Percentiles rank a stretch among this genome's conserved stretches.
Conservation (phyloP, 116 monocot genomes). For the Cymodocea nodosa region DNA sequence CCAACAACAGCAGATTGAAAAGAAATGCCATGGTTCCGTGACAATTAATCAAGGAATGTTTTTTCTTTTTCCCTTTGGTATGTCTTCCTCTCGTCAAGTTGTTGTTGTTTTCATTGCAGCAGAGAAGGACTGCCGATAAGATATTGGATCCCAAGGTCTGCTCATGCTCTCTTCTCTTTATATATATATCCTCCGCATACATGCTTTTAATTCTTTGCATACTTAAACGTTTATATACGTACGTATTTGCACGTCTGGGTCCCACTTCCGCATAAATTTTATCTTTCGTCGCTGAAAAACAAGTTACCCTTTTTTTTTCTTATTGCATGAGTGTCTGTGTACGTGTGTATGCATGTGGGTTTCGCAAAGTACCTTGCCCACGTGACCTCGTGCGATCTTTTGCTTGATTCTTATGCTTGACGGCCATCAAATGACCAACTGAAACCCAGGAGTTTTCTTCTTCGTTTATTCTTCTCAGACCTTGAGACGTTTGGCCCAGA, state of each 20-base stretch:
- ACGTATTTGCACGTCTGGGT: neutral
- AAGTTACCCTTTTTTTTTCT: neutral
- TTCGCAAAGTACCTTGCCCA: neutral
- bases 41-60: neutral
- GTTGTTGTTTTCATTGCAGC: constrained; percentile 12
- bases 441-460: neutral
- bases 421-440: neutral
- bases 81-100: constrained; percentile 1
- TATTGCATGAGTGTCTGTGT: neutral
- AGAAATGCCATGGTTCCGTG: neutral
- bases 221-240: too few relatives aligned
- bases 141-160: constrained; percentile 67
- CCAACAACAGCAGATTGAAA: neutral
- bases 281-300: too few relatives aligned
- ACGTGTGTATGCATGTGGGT: constrained; percentile 1
- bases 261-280: too few relatives aligned
- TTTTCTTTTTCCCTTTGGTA: neutral
- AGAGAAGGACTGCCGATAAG: constrained; percentile 42
- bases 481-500: constrained; percentile 78
- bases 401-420: neutral
- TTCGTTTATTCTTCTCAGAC: constrained; percentile 27
- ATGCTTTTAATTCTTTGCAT: too few relatives aligned
- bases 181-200: too few relatives aligned
- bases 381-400: neutral
- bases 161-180: neutral